phyloP scores from a whole-genome alignment of 2,329 filamentous ascomycete genomes.

The Nemania serpens region DNA sequence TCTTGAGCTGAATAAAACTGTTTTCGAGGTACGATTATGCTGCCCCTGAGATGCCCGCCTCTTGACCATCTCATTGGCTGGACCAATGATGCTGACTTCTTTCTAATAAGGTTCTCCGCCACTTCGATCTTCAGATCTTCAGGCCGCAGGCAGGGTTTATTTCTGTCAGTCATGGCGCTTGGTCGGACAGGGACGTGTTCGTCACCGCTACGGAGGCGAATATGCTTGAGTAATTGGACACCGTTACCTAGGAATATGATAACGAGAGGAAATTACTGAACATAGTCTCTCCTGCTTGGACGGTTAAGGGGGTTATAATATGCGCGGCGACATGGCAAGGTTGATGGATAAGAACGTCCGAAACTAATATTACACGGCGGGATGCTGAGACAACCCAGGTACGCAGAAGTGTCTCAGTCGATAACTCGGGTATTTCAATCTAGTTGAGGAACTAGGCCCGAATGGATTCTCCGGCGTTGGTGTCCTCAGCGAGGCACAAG shows the following conservation, averaged over 20 bases:
- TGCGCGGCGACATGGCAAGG: too few species aligned
- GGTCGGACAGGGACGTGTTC: constrained; percentile 35
- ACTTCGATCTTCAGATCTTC: constrained; percentile 41
- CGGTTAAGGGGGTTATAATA: too few species aligned
- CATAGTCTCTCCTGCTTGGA: neutral
- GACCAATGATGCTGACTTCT: neutral
- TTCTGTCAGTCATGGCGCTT: constrained; percentile 29
- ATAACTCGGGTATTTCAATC: too few species aligned
- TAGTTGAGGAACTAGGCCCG: too few species aligned
- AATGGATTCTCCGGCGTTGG: too few species aligned
- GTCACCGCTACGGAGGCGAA: constrained; percentile 32
- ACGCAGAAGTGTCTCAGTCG: too few species aligned
- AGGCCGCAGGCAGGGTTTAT: constrained; percentile 31
- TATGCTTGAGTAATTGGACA: neutral
- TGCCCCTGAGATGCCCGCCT: neutral
- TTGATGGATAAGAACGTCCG: too few species aligned
- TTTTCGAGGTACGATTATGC: constrained; percentile 47
- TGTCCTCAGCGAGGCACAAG: too few species aligned
- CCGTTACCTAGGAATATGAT: neutral
- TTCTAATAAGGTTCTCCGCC: constrained; percentile 28
- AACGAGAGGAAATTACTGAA: too few species aligned
- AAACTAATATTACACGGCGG: too few species aligned
- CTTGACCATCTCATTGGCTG: neutral
- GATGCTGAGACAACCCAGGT: too few species aligned
- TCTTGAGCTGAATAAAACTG: constrained; percentile 49